Evolutionary conservation across 176 grass and related monocot genomes (phyloP).

Genomic region (Ensete glaucum): DNA sequence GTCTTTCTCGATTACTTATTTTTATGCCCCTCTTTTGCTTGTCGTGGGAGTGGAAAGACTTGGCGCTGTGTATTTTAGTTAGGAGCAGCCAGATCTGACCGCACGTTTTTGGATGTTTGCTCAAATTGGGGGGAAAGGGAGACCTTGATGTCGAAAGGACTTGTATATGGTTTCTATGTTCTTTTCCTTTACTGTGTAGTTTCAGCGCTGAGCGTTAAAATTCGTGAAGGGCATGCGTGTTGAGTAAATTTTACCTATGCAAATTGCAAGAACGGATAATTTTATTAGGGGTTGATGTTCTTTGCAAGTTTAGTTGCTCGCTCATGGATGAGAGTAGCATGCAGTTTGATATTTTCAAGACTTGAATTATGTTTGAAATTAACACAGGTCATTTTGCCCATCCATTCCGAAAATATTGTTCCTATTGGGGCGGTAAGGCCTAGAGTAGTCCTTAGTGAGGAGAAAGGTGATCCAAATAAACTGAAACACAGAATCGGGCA

Average conservation of each 20-base stretch:
- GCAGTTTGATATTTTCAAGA: neutral
- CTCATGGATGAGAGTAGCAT: neutral
- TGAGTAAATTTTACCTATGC: neutral
- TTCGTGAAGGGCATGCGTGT: no score
- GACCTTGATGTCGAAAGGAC: neutral
- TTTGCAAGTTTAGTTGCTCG: neutral
- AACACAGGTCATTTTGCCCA: neutral
- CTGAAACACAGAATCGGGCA: no score
- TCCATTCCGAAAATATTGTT: no score
- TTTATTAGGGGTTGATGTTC: neutral
- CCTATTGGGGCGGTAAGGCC: no score
- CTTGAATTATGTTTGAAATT: neutral
- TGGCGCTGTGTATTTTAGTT: neutral
- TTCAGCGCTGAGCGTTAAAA: no score
- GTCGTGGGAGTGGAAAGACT: neutral
- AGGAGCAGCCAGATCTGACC: neutral
- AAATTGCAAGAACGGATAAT: neutral
- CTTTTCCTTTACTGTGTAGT: no score
- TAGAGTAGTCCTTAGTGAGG: no score
- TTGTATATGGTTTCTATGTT: neutral
- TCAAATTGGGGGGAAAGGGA: neutral
- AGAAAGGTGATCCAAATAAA: no score
- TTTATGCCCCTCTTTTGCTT: neutral
- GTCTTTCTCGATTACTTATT: no score
- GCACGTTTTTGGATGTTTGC: neutral